Conservation (phyloP, 306 rosid genomes). For the Amphicarpaea edgeworthii region DNA sequence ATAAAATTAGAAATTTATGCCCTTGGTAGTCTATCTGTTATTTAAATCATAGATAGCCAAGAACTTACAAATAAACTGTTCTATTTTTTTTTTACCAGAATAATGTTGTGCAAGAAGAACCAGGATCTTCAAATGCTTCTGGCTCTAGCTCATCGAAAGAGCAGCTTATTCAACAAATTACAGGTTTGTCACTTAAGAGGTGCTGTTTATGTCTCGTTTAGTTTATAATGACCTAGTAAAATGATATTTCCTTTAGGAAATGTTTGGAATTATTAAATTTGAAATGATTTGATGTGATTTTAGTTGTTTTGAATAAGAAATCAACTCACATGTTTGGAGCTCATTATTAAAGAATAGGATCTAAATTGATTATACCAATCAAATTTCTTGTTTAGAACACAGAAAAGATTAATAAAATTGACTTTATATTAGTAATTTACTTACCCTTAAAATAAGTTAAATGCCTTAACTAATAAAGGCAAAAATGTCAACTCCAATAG, state of each 20-base stretch:
- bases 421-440: neutral
- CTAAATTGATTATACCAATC: neutral
- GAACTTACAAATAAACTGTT: constrained; percentile 32
- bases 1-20: constrained; percentile 10
- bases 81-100: constrained; percentile 58
- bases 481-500: neutral
- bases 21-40: constrained; percentile 13
- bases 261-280: neutral
- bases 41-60: constrained; percentile 2
- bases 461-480: neutral
- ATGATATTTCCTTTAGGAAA: constrained; percentile 18
- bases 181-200: constrained; percentile 58
- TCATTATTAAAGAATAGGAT: neutral
- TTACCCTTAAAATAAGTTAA: neutral
- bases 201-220: constrained; percentile 11
- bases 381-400: neutral
- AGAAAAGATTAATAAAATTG: neutral
- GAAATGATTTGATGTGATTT: neutral
- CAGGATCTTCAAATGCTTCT: constrained; percentile 64
- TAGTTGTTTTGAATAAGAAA: neutral
- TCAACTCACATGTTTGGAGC: neutral
- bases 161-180: constrained; percentile 54
- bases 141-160: constrained; percentile 76
- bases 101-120: constrained; percentile 53
- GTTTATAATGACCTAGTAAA: constrained; percentile 25